phyloP scores from a whole-genome alignment of 192 early-diverging fungal species.

The Backusella macrospora region DNA sequence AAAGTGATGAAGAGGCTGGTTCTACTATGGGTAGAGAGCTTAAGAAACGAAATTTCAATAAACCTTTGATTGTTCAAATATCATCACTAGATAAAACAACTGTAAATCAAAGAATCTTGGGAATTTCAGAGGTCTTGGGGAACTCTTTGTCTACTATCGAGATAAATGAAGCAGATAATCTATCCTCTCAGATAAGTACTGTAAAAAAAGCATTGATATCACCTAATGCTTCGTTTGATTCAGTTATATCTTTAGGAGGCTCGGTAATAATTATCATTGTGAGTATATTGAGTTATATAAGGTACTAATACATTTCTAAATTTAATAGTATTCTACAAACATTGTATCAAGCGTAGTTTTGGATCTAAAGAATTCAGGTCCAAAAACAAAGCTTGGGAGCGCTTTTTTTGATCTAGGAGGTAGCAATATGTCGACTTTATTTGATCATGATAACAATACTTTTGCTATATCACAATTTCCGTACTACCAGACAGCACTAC shows the following conservation, averaged over 20 bases:
- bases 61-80: constrained; percentile 16
- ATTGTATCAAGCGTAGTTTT: not conserved
- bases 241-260: constrained; percentile 27
- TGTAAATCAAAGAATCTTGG: not conserved
- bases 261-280: not conserved
- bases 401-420: constrained; percentile 25
- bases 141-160: not conserved
- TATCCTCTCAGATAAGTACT: not conserved
- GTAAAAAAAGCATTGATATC: not conserved
- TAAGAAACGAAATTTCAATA: not conserved
- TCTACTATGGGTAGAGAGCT: constrained; percentile 1
- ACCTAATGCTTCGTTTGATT: constrained; percentile 5
- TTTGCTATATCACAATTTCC: constrained; percentile 27
- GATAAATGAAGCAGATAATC: not conserved
- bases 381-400: not conserved
- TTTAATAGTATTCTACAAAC: constrained; percentile 13
- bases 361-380: not conserved
- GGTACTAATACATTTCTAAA: not conserved
- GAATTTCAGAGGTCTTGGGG: not conserved
- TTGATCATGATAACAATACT: not conserved
- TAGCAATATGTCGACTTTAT: constrained; percentile 19
- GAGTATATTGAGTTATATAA: not conserved
- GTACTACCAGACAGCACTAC: constrained; percentile 28
- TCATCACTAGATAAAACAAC: not conserved
- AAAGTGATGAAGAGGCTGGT: constrained; percentile 15